Evolutionary conservation across 257 asterid species (phyloP).

Genomic region (Solanum arcanum): DNA sequence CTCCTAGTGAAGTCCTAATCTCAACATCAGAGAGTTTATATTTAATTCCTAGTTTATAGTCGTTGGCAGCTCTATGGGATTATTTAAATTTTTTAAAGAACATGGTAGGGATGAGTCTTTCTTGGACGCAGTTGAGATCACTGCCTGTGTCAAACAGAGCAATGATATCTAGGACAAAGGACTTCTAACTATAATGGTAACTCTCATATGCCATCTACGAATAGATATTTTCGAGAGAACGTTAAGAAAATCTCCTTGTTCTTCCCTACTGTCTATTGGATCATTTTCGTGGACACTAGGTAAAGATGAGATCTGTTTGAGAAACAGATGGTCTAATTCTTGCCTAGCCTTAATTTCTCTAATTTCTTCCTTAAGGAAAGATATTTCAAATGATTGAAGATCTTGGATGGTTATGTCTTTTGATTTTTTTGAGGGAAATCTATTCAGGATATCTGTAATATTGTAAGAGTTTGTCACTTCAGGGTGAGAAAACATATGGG

Average conservation of each 20-base stretch:
- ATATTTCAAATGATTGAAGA: background rate
- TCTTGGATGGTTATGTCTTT: background rate
- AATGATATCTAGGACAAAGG: background rate
- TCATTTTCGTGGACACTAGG: background rate
- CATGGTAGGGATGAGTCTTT: background rate
- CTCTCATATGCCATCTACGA: too few species aligned
- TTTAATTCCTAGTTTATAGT: too few species aligned
- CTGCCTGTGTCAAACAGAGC: too few species aligned
- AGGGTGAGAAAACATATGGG: background rate
- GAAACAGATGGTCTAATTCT: background rate
- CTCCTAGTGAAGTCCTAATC: too few species aligned
- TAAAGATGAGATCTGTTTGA: background rate
- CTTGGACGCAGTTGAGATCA: background rate
- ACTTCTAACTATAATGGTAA: background rate
- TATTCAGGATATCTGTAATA: background rate
- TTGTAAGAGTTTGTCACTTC: background rate
- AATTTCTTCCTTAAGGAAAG: background rate
- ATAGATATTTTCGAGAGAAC: too few species aligned
- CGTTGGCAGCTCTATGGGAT: too few species aligned
- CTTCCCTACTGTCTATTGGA: too few species aligned
- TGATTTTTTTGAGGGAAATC: background rate
- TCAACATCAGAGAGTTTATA: too few species aligned
- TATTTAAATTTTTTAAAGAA: too few species aligned
- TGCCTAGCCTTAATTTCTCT: background rate
- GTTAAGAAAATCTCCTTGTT: background rate